Evolutionary conservation across 2,329 filamentous ascomycete species (phyloP).

Genomic region (Diaporthe aspalathi): DNA sequence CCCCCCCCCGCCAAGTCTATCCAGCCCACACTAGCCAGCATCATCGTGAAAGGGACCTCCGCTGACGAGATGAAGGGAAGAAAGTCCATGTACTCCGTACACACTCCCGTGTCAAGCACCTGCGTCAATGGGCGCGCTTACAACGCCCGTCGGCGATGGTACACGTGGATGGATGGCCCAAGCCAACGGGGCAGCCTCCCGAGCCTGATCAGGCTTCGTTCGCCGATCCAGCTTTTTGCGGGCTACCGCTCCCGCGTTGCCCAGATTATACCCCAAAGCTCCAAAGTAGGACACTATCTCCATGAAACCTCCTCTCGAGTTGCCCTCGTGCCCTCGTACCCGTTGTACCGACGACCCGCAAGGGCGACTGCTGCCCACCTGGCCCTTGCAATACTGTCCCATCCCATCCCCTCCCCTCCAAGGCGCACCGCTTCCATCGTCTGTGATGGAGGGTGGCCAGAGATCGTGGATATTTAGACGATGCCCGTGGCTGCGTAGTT

Average conservation of each 20-base stretch:
- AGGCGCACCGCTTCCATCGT: neutral
- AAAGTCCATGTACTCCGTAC: neutral
- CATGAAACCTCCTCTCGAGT: constrained; percentile 11
- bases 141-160: neutral
- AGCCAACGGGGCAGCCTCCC: neutral
- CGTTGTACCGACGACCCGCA: neutral
- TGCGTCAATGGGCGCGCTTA: constrained; percentile 4
- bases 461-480: constrained; percentile 7
- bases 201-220: constrained; percentile 6
- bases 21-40: constrained; percentile 5
- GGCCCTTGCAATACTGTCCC: neutral
- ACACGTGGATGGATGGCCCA: neutral
- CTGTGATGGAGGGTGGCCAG: neutral
- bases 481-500: constrained; percentile 11
- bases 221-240: neutral
- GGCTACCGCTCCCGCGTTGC: neutral
- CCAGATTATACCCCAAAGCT: constrained; percentile 14
- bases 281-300: constrained; percentile 7
- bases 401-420: constrained; percentile 2
- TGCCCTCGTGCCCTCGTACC: neutral
- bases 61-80: constrained; percentile 6
- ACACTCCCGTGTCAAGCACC: constrained; percentile 14
- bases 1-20: constrained; percentile 2
- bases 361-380: constrained; percentile 5
- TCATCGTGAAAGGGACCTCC: constrained; percentile 14